Evolutionary conservation across 2,329 filamentous ascomycete genomes (phyloP), one percentile per base, ranked within the genome.

Genomic region (Curvularia hawaiiensis): DNA sequence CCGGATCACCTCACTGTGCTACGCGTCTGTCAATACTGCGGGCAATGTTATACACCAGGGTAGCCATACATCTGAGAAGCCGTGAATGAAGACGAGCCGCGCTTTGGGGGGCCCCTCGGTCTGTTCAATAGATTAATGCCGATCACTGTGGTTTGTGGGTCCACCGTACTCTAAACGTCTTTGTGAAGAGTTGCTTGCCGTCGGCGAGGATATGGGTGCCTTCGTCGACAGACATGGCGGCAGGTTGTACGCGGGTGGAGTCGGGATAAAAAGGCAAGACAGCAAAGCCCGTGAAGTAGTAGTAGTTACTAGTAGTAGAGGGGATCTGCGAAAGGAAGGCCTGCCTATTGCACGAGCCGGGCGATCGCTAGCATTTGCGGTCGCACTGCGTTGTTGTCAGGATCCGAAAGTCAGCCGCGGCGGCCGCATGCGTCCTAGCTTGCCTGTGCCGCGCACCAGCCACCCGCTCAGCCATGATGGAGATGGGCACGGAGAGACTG

Each of bases 1-100:
- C 39, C 51, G 41, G 20, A 44, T 45, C 18, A 12, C 9, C 58
- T 56, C 44, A 64, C 60, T 46, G 28, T 63, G 65, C 63, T 63
- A 46, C 50, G 14, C 20, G 48, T 31, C 26, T 30, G 55, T 58
- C 44, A 54, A 49, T 46, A 33, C 35, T 46, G 40, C 40, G 26
- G 20, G 46, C 12, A 8, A 14, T n/a, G 35, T 28, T 43, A 48
- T 24, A 24, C 8, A 24, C 20, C 28, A 46, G 33, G 40, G 44
- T 28, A 45, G 28, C 14, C 73, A 61, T 73, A 81, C 81, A 82
- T 70, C 93, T 75, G 87, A 92, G 82, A 93, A 97, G 69, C 93
- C 93, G 78, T 97, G 93, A 62, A 97, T 80, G 77, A 96, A 90
- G 68, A 95, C 82, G 49, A 96, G 76, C 65, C 90, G 90, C 35